phyloP scores from a whole-genome alignment of 129 eudicot genomes.

The Chrysanthemum lavandulifolium region DNA sequence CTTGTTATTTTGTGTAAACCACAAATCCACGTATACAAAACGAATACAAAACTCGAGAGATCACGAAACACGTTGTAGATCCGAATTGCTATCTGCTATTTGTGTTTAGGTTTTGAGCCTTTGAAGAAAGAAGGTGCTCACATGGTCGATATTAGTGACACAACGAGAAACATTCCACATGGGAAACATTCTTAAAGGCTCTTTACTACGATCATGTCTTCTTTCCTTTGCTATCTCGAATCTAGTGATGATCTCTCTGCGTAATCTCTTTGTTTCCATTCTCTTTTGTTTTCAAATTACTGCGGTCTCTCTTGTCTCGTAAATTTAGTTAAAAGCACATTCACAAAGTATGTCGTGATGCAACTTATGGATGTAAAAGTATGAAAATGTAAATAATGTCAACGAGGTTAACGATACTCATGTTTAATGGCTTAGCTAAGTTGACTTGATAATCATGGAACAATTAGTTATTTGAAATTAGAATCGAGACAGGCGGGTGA shows the following conservation, averaged over 20 bases:
- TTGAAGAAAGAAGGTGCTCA: conserved; percentile 14
- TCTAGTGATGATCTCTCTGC: neutral
- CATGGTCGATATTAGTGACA: conserved; percentile 7
- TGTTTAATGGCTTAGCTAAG: too few relatives aligned
- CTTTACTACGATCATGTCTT: neutral
- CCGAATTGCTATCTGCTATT: conserved; percentile 2
- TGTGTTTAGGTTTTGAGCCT: neutral
- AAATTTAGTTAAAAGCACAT: neutral
- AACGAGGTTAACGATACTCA: too few relatives aligned
- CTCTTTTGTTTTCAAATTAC: neutral
- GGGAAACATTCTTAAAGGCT: conserved; percentile 17
- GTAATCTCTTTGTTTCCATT: neutral
- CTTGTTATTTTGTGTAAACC: neutral
- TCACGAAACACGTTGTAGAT: conserved; percentile 16
- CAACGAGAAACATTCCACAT: conserved; percentile 18
- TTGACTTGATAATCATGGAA: too few relatives aligned
- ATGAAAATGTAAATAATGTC: too few relatives aligned
- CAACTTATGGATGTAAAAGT: too few relatives aligned
- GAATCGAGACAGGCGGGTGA: too few relatives aligned
- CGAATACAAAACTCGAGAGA: conserved; percentile 9
- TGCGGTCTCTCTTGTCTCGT: conserved; percentile 10
- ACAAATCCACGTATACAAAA: neutral
- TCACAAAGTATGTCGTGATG: neutral
- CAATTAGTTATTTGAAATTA: too few relatives aligned
- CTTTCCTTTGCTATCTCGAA: neutral